phyloP scores from a whole-genome alignment of 805 yeast genomes.

The Starmerella khaoyaiensis region DNA sequence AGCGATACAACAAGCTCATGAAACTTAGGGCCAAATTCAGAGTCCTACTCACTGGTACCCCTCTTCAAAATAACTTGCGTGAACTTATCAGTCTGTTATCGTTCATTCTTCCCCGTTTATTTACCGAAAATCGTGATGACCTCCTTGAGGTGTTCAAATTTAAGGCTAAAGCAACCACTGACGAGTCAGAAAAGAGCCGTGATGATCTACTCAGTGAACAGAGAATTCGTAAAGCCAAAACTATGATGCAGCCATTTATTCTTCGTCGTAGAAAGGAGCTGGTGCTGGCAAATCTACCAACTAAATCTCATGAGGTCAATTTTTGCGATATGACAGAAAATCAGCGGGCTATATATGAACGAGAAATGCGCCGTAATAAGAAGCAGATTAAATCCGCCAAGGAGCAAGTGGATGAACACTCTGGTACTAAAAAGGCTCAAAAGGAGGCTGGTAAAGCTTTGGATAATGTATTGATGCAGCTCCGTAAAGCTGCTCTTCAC shows the following conservation, averaged over 20 bases:
- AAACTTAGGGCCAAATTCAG: constrained; percentile 72
- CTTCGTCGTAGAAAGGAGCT: constrained; percentile 84
- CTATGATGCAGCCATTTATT: constrained; percentile 98
- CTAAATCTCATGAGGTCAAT: constrained; percentile 50
- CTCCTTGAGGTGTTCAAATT: constrained; percentile 74
- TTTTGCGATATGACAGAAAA: constrained; percentile 47
- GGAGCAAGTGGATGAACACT: constrained; percentile 23
- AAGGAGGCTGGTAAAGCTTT: constrained; percentile 33
- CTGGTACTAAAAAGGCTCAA: constrained; percentile 21
- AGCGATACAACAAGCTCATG: constrained; percentile 80
- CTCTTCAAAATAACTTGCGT: constrained; percentile 80
- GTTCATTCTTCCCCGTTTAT: constrained; percentile 75
- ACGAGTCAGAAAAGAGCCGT: constrained; percentile 21
- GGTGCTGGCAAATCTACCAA: constrained; percentile 79
- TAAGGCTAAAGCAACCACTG: constrained; percentile 55
- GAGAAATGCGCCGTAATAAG: constrained; percentile 35
- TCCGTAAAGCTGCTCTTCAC: constrained; percentile 87
- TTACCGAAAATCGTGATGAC: constrained; percentile 70
- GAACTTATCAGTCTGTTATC: constrained; percentile 84
- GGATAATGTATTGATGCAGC: constrained; percentile 68
- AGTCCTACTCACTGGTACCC: constrained; percentile 87
- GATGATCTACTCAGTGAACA: constrained; percentile 59
- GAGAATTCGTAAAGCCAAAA: constrained; percentile 83
- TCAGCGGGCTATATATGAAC: constrained; percentile 50
- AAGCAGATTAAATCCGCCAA: constrained; percentile 18